These are phyloP conservation scores for Aspergillus sp. DNA, from an alignment of 2,329 filamentous ascomycete genomes.

Conservation along the genomic window DNA sequence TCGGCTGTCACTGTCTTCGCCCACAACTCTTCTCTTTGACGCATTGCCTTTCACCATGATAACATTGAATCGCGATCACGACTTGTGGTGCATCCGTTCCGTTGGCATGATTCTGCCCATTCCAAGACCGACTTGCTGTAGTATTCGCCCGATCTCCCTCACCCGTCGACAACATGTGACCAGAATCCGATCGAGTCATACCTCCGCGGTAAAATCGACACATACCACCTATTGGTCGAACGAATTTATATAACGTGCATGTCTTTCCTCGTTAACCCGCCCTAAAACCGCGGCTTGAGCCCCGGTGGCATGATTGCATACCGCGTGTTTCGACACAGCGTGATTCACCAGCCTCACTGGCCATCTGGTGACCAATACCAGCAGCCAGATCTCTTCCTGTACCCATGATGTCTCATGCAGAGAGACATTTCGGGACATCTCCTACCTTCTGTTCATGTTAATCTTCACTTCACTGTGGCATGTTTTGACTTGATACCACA, in stretches of 20 bases:
- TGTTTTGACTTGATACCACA: slow-evolving; percentile 8
- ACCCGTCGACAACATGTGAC: neutral
- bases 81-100: too few relatives aligned
- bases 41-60: too few relatives aligned
- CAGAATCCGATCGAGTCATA: neutral
- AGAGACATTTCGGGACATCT: slow-evolving; percentile 1
- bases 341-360: slow-evolving; percentile 21
- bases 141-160: neutral
- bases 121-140: too few relatives aligned
- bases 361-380: slow-evolving; percentile 16
- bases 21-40: too few relatives aligned
- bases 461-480: slow-evolving; percentile 1
- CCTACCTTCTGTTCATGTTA: slow-evolving; percentile 19
- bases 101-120: too few relatives aligned
- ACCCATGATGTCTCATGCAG: neutral
- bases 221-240: neutral
- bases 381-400: slow-evolving; percentile 1
- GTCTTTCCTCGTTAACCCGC: neutral
- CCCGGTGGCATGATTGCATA: slow-evolving; percentile 31
- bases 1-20: too few relatives aligned
- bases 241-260: neutral
- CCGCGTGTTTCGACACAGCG: slow-evolving; percentile 19
- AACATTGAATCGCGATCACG: too few relatives aligned
- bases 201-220: neutral
- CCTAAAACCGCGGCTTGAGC: neutral